phyloP scores from a whole-genome alignment of 2,329 filamentous ascomycete species.

The Cladosporium sp. region DNA sequence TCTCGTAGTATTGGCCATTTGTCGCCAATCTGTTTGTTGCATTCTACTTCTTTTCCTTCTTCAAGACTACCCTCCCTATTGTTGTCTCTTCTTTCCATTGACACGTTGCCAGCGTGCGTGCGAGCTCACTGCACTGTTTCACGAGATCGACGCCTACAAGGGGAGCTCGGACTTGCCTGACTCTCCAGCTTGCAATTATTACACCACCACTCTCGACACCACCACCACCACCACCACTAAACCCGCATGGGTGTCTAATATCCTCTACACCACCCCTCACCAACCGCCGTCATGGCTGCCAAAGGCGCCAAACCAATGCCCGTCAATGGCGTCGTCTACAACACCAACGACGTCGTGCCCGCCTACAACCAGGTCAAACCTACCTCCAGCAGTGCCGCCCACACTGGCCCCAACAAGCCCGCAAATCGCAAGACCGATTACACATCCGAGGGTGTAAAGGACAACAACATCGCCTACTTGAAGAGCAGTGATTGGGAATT shows the following conservation, averaged over 20 bases:
- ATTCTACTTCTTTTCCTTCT: neutral
- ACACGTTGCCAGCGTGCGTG: neutral
- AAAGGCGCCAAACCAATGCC: constrained; percentile 16
- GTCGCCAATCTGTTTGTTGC: neutral
- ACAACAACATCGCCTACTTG: constrained; percentile 90
- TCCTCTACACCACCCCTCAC: neutral
- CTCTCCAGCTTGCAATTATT: neutral
- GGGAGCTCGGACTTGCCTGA: constrained; percentile 13
- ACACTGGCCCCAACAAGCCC: constrained; percentile 37
- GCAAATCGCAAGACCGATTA: constrained; percentile 54
- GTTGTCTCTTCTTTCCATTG: neutral
- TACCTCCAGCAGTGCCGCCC: neutral
- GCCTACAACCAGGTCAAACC: constrained; percentile 7
- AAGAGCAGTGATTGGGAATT: constrained; percentile 80
- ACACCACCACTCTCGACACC: neutral
- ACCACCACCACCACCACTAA: neutral
- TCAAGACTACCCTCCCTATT: neutral
- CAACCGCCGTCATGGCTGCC: constrained; percentile 10
- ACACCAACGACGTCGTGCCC: constrained; percentile 9
- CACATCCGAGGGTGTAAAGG: constrained; percentile 74
- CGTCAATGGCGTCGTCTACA: constrained; percentile 16
- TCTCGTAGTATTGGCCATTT: neutral
- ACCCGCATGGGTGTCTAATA: constrained; percentile 9
- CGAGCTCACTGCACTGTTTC: neutral
- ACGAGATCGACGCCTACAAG: constrained; percentile 9